Percentiles rank a stretch among this genome's conserved stretches.
Conservation (phyloP, 768 basidiomycete species). For the Paxillus rubicundulus region DNA sequence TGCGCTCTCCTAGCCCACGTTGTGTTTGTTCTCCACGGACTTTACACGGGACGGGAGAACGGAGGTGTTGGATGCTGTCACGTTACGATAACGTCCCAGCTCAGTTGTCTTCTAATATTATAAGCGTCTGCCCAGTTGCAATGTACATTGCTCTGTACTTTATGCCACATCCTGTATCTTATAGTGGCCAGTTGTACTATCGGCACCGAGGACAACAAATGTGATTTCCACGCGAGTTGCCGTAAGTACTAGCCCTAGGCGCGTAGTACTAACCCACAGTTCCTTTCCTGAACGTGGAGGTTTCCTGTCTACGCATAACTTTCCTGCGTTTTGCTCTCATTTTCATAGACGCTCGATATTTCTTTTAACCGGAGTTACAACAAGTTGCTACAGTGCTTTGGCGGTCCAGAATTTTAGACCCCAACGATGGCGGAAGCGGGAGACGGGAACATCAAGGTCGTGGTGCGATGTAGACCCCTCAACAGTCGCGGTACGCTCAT, state of each 20-base stretch:
- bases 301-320: conserved; percentile 8
- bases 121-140: not conserved
- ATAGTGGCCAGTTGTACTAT: not conserved
- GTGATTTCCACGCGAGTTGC: conserved; percentile 20
- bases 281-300: not conserved
- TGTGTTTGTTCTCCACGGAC: not conserved
- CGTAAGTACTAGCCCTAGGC: conserved; percentile 14
- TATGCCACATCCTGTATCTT: not conserved
- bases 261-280: conserved; percentile 7
- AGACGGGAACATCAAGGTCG: conserved; percentile 90
- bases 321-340: conserved; percentile 1
- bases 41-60: not conserved
- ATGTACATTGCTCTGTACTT: not conserved
- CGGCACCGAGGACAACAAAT: conserved; percentile 4
- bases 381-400: conserved; percentile 7
- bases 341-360: conserved; percentile 6
- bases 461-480: conserved; percentile 93
- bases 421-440: conserved; percentile 67
- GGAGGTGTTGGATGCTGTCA: conserved; percentile 5
- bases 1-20: not conserved
- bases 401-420: conserved; percentile 16
- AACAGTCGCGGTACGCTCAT: conserved; percentile 79
- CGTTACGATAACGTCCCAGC: not conserved
- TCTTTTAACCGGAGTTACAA: conserved; percentile 10
- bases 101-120: not conserved